phyloP scores from a whole-genome alignment of 108 stramenopile genomes.

The Epithemia pelagica region DNA sequence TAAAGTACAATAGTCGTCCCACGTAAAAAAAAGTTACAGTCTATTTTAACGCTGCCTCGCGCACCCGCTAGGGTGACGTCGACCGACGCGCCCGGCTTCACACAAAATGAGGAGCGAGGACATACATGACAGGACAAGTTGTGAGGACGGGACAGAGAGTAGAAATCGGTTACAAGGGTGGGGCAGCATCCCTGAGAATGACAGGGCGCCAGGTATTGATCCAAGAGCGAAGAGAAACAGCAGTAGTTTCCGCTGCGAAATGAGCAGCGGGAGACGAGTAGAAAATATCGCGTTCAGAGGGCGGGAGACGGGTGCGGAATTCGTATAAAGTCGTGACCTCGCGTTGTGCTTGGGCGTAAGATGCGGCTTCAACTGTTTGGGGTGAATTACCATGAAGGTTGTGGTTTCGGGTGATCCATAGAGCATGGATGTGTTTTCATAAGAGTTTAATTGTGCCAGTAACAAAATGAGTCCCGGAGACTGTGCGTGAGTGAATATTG shows the following conservation, averaged over 20 bases:
- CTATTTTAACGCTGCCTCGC: too few relatives aligned
- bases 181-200: too few relatives aligned
- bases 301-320: not conserved
- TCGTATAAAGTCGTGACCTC: not conserved
- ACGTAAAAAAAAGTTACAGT: too few relatives aligned
- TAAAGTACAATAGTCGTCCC: too few relatives aligned
- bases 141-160: too few relatives aligned
- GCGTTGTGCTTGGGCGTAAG: not conserved
- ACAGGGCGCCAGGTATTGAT: not conserved
- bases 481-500: not conserved
- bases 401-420: not conserved
- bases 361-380: not conserved
- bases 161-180: too few relatives aligned
- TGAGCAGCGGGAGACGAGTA: not conserved
- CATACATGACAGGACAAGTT: too few relatives aligned
- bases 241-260: not conserved
- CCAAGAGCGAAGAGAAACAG: not conserved
- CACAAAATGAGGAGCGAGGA: too few relatives aligned
- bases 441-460: not conserved
- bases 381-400: not conserved
- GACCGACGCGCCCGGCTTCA: too few relatives aligned
- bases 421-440: not conserved
- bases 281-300: not conserved
- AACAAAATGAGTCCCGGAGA: not conserved
- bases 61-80: too few relatives aligned